Base-by-base conservation (phyloP, 1,139 yeast genomes). In the Yamadazyma jaroonii region DNA sequence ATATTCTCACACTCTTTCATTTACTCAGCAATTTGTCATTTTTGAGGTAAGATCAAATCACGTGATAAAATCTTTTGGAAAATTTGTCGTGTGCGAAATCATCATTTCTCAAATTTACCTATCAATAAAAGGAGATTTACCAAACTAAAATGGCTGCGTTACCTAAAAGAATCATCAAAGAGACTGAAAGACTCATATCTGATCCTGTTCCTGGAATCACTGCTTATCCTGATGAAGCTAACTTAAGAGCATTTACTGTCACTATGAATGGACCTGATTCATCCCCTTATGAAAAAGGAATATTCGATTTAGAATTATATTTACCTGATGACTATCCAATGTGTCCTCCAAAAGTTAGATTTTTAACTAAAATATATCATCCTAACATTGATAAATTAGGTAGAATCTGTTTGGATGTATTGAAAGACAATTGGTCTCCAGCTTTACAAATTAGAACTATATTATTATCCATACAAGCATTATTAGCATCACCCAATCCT, bases 171-270 rank as follows among this genome's bases (percentile, higher is more conserved):
- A 89, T 89, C 52, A 86, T 88, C 47, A 88, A 89, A 61, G 98
- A 94, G 65, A 90, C 97, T 7, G 96, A 92, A 59, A 73, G 97
- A 48, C 70, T 92, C 33, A 84, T 84, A 27, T 81, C 90, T 28
- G 98, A 94, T 53, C 98, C 98, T 0, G 97, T 92, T 2, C 95
- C 97, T 1, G 98, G 98, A 2, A 94, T 92, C 54, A 75, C 83
- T 1, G 98, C 98, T 2, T 77, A 69, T 32, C 98, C 98, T 5
- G 94, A 86, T 47, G 97, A 90, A 43, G 96, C 89, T 46, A 92
- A 92, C 60, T 71, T 92, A 50, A 78, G 98, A 48, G 88, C 92
- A 59, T 92, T 92, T 56, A 88, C 88, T 48, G 77, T 71, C 25
- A 79, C 87, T 4, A 84, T 92, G 46, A 89, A 87, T 46, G 99